Evolutionary conservation across 2,329 filamentous ascomycete species (phyloP).

Genomic region (Aspergillus floridensis): DNA sequence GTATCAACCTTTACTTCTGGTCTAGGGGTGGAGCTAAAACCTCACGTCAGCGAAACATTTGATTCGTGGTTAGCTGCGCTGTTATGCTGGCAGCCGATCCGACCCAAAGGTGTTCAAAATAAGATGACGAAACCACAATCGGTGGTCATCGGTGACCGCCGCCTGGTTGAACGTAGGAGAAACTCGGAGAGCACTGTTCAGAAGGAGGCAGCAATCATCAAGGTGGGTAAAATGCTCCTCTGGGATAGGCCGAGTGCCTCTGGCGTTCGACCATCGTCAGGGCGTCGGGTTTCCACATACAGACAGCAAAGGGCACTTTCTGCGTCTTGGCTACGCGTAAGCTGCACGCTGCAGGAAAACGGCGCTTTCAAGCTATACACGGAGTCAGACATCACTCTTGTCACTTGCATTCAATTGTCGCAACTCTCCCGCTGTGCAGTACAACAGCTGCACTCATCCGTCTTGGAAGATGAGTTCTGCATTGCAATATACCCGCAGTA

Average conservation of each 20-base stretch:
- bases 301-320: slow-evolving; percentile 57
- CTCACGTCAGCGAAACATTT: slow-evolving; percentile 51
- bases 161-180: slow-evolving; percentile 43
- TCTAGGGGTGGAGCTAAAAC: slow-evolving; percentile 48
- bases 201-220: slow-evolving; percentile 83
- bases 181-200: slow-evolving; percentile 50
- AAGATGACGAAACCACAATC: slow-evolving; percentile 51
- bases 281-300: slow-evolving; percentile 51
- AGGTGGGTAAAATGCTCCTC: slow-evolving; percentile 84
- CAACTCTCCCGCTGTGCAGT: slow-evolving; percentile 87
- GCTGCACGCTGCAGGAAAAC: slow-evolving; percentile 90
- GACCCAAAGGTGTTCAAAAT: slow-evolving; percentile 50
- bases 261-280: slow-evolving; percentile 34
- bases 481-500: slow-evolving; percentile 96
- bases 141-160: slow-evolving; percentile 44
- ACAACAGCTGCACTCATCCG: slow-evolving; percentile 84
- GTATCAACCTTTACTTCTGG: slow-evolving; percentile 49
- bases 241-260: slow-evolving; percentile 74
- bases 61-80: slow-evolving; percentile 54
- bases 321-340: slow-evolving; percentile 80
- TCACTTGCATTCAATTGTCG: slow-evolving; percentile 81
- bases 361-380: slow-evolving; percentile 89
- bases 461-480: slow-evolving; percentile 89
- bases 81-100: slow-evolving; percentile 52
- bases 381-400: slow-evolving; percentile 75